Conservation (phyloP, 441 rosid species). For the Aquilaria agallochum region DNA sequence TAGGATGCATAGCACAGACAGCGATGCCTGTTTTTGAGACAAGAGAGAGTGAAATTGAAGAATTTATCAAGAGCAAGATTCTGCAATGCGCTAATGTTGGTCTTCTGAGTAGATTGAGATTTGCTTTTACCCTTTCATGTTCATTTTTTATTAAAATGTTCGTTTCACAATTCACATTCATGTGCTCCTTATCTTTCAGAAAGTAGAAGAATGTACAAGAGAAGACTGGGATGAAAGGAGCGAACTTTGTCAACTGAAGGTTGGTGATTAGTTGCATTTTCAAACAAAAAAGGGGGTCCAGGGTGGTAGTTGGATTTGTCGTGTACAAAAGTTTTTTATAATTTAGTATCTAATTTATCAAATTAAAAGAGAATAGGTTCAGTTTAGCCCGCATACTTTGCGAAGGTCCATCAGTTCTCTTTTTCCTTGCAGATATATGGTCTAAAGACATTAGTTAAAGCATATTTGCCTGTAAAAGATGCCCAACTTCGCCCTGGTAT, state of each 20-base stretch:
- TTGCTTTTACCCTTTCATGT: conserved; percentile 11
- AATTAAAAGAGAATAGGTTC: background rate
- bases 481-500: conserved; percentile 93
- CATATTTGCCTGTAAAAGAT: conserved; percentile 95
- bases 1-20: conserved; percentile 98
- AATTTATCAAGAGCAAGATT: conserved; percentile 77
- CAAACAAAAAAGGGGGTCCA: background rate
- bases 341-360: background rate
- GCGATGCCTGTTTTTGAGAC: conserved; percentile 99
- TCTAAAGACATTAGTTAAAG: conserved; percentile 90
- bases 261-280: conserved; percentile 27
- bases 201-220: conserved; percentile 42
- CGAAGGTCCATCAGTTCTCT: background rate
- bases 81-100: conserved; percentile 63
- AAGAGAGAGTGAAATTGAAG: conserved; percentile 85
- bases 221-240: conserved; percentile 82
- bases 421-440: conserved; percentile 70
- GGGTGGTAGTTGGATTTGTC: too few relatives aligned
- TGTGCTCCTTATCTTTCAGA: conserved; percentile 48
- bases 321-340: too few relatives aligned
- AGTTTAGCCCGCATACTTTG: too few relatives aligned
- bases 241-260: conserved; percentile 91
- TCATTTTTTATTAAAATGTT: conserved; percentile 9
- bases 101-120: conserved; percentile 17
- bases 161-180: conserved; percentile 7